Evolutionary conservation across 2,329 filamentous ascomycete species (phyloP).

Genomic region (Bipolaris oryzae): DNA sequence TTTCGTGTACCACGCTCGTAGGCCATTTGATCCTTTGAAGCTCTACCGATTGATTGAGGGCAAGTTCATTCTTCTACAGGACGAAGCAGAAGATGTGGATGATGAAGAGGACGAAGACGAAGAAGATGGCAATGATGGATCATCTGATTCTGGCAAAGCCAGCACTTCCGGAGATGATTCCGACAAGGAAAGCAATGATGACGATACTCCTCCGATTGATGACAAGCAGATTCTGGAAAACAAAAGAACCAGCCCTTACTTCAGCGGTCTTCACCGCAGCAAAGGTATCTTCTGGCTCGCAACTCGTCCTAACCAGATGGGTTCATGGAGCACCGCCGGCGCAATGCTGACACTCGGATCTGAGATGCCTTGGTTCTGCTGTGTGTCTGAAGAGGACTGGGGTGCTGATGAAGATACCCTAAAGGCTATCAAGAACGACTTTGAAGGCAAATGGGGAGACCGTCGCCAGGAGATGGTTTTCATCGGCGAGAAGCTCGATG

Average conservation of each 20-base stretch:
- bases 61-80: constrained; percentile 52
- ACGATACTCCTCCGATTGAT: constrained; percentile 40
- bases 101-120: constrained; percentile 30
- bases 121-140: constrained; percentile 21
- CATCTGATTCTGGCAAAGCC: constrained; percentile 21
- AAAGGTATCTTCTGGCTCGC: constrained; percentile 68
- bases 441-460: constrained; percentile 66
- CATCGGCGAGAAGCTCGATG: constrained; percentile 70
- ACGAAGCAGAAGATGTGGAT: constrained; percentile 57
- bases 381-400: constrained; percentile 60
- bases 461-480: constrained; percentile 75
- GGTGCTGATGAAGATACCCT: constrained; percentile 57
- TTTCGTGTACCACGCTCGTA: constrained; percentile 68
- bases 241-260: constrained; percentile 61
- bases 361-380: constrained; percentile 65
- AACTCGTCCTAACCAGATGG: constrained; percentile 61
- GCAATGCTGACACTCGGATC: constrained; percentile 67
- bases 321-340: constrained; percentile 69
- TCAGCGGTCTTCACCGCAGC: constrained; percentile 64
- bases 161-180: constrained; percentile 24
- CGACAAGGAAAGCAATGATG: constrained; percentile 35
- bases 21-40: constrained; percentile 51
- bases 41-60: constrained; percentile 51
- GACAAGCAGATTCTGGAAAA: constrained; percentile 57
- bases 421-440: constrained; percentile 57